Conservation (phyloP, 331 rosid genomes). For the Pyrus hybrid region DNA sequence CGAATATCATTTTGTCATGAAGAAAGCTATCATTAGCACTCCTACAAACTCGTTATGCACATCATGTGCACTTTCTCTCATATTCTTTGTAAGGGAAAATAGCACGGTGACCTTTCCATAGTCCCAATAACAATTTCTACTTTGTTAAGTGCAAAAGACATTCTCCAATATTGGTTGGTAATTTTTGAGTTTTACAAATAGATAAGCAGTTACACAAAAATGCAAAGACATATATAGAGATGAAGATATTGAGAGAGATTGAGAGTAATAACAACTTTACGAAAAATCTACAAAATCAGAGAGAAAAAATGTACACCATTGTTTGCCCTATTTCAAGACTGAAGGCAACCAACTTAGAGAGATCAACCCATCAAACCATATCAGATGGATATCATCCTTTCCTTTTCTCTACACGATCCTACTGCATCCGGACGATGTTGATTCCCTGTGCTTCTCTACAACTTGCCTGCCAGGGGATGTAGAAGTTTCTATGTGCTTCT, state of each 20-base stretch:
- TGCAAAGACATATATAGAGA: background rate
- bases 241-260: background rate
- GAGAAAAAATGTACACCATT: background rate
- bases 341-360: background rate
- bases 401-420: background rate
- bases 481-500: background rate
- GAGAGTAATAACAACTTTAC: background rate
- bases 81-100: background rate
- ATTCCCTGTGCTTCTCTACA: background rate
- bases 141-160: too few species aligned
- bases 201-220: background rate
- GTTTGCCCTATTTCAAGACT: background rate
- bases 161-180: too few species aligned
- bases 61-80: background rate
- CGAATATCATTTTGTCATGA: too few species aligned
- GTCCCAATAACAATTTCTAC: too few species aligned
- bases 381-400: slow-evolving; percentile 1
- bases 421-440: background rate
- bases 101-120: too few species aligned
- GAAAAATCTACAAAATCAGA: background rate
- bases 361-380: slow-evolving; percentile 1
- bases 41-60: background rate
- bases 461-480: background rate
- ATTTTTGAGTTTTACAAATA: background rate
- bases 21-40: background rate